Base-by-base conservation (phyloP, 1,284 basidiomycete genomes). In the Pyrrhoderma lamaoense region DNA sequence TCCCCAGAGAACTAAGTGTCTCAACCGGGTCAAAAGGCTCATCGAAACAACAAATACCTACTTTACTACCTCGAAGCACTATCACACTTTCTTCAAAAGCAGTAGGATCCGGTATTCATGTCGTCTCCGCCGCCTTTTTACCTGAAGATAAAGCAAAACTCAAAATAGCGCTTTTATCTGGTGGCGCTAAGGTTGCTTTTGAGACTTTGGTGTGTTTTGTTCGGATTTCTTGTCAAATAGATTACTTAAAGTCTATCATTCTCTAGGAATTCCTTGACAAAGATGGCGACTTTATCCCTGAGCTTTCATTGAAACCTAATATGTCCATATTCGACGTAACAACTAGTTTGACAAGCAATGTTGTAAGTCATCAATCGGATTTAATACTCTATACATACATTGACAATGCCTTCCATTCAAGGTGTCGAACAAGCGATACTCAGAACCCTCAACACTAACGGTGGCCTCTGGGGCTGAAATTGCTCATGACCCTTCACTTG, bases 121-220 rank as follows among this genome's bases (percentile, higher is more conserved):
- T 82, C 8, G 68, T 82, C 18, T 71, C 74, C 45, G 73, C 74
- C 11, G 61, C 73, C 1, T 79, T 79, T 58, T 62, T 70, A 8
- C 57, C 62, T 23, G 70, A 64, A 7, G 63, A 74, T 21, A 65
- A 65, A 13, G 74, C 78, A 2, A 68, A 69, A 11, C 65, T 89
- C 44, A 70, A 75, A 31, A 68, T 87, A 27, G 85, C 78, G 11
- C 71, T 82, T 40, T 66, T 89, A 47, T 72, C 77, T 8, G 79
- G 79, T 45, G 85, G 81, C 14, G 74, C 80, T 13, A 72, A 77
- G 54, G 80, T 85, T n/a, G 73, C 82, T 19, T 89, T 89, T 66
- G 74, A 84, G 53, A 66, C 73, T 46, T 68, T 83, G 47, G 84
- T 86, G 64, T 60, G 81, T 74, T 22, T 7, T 45, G 44, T 55